These are phyloP conservation scores for Boletus coccyginus DNA, from an alignment of 768 basidiomycete species.

Conservation along the genomic window DNA sequence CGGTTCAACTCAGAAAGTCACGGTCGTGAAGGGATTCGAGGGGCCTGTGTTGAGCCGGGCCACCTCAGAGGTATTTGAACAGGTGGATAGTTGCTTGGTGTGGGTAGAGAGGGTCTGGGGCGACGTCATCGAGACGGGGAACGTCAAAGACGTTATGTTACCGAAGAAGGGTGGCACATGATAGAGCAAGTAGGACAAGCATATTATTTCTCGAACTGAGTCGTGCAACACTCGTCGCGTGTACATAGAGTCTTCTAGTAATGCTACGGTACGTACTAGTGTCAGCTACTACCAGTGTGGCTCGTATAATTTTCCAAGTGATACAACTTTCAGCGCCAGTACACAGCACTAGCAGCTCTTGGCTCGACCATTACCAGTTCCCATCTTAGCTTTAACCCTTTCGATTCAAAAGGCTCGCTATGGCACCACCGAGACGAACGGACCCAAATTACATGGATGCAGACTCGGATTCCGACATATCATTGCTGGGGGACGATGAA, in stretches of 20 bases:
- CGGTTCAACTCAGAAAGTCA: neutral
- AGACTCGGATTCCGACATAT: constrained; percentile 74
- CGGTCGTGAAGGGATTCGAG: constrained; percentile 63
- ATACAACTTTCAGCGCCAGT: too few relatives aligned
- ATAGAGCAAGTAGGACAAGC: neutral
- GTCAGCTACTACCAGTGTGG: too few relatives aligned
- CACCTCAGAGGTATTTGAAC: constrained; percentile 39
- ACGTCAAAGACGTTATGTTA: neutral
- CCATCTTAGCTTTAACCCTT: neutral
- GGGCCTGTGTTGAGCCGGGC: constrained; percentile 52
- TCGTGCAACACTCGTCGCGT: too few relatives aligned
- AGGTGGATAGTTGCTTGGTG: constrained; percentile 39
- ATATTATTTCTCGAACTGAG: too few relatives aligned
- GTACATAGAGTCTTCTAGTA: neutral
- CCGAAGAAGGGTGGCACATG: neutral
- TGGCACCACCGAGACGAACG: constrained; percentile 27
- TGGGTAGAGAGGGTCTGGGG: constrained; percentile 62
- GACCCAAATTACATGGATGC: constrained; percentile 47
- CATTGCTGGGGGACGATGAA: constrained; percentile 49
- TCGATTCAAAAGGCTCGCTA: neutral
- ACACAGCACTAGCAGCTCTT: too few relatives aligned
- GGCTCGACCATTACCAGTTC: neutral
- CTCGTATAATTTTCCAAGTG: too few relatives aligned
- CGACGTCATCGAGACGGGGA: constrained; percentile 33
- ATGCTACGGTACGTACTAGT: neutral